These are phyloP conservation scores for Ambrosia artemisiifolia DNA, from an alignment of 129 eudicot genomes.

Conservation along the genomic window DNA sequence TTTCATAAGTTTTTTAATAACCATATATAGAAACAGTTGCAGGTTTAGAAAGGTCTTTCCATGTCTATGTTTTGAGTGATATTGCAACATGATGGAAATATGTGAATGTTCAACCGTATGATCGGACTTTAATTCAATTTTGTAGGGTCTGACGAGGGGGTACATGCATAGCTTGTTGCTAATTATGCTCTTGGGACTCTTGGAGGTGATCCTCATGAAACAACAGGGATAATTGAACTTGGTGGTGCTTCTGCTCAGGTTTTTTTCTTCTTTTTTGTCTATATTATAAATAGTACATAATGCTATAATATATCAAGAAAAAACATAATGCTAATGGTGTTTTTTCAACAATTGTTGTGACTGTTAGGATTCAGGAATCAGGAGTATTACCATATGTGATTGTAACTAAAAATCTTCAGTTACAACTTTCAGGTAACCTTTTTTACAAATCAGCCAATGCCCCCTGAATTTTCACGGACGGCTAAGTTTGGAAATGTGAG, in stretches of 20 bases:
- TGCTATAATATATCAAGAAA: constrained; percentile 3
- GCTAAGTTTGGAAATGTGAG: constrained; percentile 65
- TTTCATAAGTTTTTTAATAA: too few species aligned
- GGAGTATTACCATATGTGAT: constrained; percentile 10
- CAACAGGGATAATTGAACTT: constrained; percentile 95
- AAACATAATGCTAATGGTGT: neutral
- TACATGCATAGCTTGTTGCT: constrained; percentile 97
- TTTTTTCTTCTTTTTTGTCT: constrained; percentile 5
- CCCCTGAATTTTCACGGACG: too few species aligned
- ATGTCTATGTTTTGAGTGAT: too few species aligned
- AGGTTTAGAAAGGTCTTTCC: too few species aligned
- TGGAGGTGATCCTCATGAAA: constrained; percentile 75
- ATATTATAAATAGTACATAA: neutral
- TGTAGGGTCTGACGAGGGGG: constrained; percentile 89
- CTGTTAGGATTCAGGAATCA: constrained; percentile 11
- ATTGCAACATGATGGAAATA: too few species aligned
- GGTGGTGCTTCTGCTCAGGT: too few species aligned
- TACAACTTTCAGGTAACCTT: constrained; percentile 61
- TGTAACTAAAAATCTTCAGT: too few species aligned
- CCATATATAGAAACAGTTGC: too few species aligned
- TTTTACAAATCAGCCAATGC: too few species aligned
- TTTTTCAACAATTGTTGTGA: neutral
- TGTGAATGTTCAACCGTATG: neutral
- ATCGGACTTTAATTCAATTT: neutral
- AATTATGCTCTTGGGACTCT: constrained; percentile 95